These are phyloP conservation scores for Pneumocystis jirovecii DNA, from an alignment of 1,139 yeast genomes.

Conservation along the genomic window DNA sequence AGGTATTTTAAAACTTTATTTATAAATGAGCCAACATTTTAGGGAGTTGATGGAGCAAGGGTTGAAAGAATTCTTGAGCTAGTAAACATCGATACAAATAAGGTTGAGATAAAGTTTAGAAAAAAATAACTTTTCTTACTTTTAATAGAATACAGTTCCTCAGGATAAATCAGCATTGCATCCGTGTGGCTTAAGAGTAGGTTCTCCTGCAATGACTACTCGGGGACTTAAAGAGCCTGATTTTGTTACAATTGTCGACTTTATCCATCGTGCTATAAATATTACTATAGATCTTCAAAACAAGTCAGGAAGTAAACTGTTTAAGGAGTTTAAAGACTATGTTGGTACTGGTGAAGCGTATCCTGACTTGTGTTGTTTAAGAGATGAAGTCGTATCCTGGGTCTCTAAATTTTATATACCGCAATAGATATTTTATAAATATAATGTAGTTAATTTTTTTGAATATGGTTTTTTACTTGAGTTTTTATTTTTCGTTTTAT, in stretches of 20 bases:
- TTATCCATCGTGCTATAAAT: slow-evolving; percentile 70
- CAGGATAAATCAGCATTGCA: slow-evolving; percentile 96
- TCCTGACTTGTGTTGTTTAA: slow-evolving; percentile 3
- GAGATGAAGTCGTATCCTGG: slow-evolving; percentile 1
- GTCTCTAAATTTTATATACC: background rate
- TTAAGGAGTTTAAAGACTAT: slow-evolving; percentile 4
- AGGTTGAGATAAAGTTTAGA: slow-evolving; percentile 19
- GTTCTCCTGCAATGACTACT: slow-evolving; percentile 98
- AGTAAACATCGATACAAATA: slow-evolving; percentile 89
- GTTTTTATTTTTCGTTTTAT: background rate
- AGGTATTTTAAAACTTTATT: background rate
- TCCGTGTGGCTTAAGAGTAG: slow-evolving; percentile 96
- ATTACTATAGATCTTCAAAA: slow-evolving; percentile 66
- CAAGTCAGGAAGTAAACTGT: slow-evolving; percentile 10
- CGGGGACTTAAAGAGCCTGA: slow-evolving; percentile 87
- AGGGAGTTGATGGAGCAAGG: slow-evolving; percentile 94
- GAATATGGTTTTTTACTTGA: background rate
- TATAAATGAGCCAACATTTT: slow-evolving; percentile 29
- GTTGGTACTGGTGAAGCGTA: slow-evolving; percentile 2
- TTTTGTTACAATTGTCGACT: slow-evolving; percentile 65
- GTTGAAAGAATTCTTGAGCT: slow-evolving; percentile 89
- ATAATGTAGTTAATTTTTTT: background rate
- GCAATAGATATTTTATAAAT: background rate
- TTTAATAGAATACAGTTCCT: slow-evolving; percentile 62
- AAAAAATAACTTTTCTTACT: background rate